Evolutionary conservation across 139 green algal species (phyloP).

Genomic region (Monoraphidium neglectum): DNA sequence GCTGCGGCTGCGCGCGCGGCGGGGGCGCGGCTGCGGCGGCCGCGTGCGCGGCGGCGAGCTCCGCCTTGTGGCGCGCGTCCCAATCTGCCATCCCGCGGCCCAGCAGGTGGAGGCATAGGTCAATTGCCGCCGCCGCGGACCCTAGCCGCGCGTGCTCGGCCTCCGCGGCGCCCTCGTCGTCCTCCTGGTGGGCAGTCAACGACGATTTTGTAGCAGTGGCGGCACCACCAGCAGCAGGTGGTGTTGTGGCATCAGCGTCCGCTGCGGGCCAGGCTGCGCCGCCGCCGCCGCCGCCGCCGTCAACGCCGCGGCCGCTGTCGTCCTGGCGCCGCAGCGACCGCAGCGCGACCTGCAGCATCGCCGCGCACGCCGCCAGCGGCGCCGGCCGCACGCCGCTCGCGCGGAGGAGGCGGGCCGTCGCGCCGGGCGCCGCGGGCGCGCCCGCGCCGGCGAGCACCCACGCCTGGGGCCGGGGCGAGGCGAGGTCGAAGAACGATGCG

Average conservation of each 20-base stretch:
- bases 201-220: too few species aligned
- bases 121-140: background rate
- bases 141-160: conserved; percentile 11
- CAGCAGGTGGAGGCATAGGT: conserved; percentile 21
- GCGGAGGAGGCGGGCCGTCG: conserved; percentile 1
- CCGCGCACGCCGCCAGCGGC: conserved; percentile 12
- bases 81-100: conserved; percentile 20
- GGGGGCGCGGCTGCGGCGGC: background rate
- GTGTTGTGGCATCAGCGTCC: too few species aligned
- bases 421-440: background rate
- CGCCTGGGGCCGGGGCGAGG: conserved; percentile 5
- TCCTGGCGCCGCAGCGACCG: background rate
- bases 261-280: too few species aligned
- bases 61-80: conserved; percentile 14
- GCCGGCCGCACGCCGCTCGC: conserved; percentile 18
- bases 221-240: too few species aligned
- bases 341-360: background rate
- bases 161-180: background rate
- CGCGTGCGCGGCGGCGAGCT: background rate
- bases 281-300: too few species aligned
- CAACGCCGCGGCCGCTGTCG: too few species aligned
- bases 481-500: conserved; percentile 13
- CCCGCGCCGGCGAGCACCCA: conserved; percentile 10
- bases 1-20: background rate
- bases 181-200: too few species aligned